phyloP scores from a whole-genome alignment of 2,329 filamentous ascomycete genomes.

The Knoxdaviesia capensis region DNA sequence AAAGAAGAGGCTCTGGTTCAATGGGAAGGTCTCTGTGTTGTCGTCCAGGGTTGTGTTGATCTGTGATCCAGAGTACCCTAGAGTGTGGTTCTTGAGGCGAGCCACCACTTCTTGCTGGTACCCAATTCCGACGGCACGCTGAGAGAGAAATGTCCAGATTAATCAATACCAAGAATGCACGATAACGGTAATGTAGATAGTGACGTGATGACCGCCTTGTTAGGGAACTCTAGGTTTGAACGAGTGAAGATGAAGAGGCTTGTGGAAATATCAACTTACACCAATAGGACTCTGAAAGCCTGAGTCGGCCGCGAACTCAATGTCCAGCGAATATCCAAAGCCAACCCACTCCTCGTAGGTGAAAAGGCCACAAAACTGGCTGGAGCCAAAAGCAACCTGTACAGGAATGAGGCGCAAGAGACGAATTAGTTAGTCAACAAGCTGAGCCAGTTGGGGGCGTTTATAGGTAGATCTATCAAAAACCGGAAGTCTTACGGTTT shows the following conservation, averaged over 20 bases:
- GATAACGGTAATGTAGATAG: constrained; percentile 8
- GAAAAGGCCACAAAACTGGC: constrained; percentile 54
- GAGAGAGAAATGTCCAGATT: neutral
- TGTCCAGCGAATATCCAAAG: constrained; percentile 52
- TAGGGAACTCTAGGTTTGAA: neutral
- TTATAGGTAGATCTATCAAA: neutral
- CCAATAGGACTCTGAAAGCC: constrained; percentile 45
- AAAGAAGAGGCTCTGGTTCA: constrained; percentile 54
- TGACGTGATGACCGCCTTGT: neutral
- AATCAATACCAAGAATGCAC: neutral
- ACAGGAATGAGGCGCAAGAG: neutral
- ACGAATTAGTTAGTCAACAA: neutral
- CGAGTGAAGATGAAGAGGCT: neutral
- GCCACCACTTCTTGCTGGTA: constrained; percentile 56
- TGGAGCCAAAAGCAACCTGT: constrained; percentile 51
- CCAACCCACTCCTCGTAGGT: constrained; percentile 55
- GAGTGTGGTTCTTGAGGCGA: constrained; percentile 45
- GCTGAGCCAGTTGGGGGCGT: neutral
- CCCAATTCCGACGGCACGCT: constrained; percentile 51
- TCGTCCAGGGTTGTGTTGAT: constrained; percentile 53
- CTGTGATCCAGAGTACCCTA: constrained; percentile 35
- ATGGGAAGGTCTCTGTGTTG: constrained; percentile 47
- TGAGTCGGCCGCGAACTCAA: constrained; percentile 39
- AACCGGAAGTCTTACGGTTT: constrained; percentile 25
- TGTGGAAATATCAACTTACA: constrained; percentile 13